Percentiles rank a stretch among this genome's conserved stretches.
Conservation (phyloP, 2,329 filamentous ascomycete genomes). For the Zopfia rhizophila region DNA sequence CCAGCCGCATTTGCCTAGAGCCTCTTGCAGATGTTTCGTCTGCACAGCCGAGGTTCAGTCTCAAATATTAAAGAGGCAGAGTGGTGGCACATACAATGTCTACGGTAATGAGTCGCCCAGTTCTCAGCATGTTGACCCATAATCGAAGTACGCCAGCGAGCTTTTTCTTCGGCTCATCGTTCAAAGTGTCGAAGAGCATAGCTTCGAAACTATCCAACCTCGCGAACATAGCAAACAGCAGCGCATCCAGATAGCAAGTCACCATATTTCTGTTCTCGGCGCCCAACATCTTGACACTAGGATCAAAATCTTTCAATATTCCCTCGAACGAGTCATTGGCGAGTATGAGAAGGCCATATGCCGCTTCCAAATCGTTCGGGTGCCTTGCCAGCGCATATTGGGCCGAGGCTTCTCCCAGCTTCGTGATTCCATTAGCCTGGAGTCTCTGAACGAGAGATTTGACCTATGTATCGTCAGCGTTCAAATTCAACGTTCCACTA, state of each 20-base stretch:
- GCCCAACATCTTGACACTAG: slow-evolving; percentile 77
- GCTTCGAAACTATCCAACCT: slow-evolving; percentile 90
- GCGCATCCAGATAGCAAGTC: slow-evolving; percentile 92
- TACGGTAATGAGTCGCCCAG: slow-evolving; percentile 83
- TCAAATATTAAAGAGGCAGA: too few species aligned
- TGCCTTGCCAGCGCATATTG: slow-evolving; percentile 72
- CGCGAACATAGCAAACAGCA: slow-evolving; percentile 96
- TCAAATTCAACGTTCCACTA: slow-evolving; percentile 25
- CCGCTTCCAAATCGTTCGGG: slow-evolving; percentile 75
- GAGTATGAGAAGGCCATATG: slow-evolving; percentile 79
- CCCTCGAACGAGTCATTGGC: slow-evolving; percentile 85
- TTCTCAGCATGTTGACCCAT: slow-evolving; percentile 92
- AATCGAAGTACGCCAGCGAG: slow-evolving; percentile 82
- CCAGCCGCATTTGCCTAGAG: slow-evolving; percentile 89
- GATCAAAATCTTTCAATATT: slow-evolving; percentile 78
- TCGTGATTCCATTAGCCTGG: slow-evolving; percentile 63
- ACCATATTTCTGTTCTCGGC: slow-evolving; percentile 87
- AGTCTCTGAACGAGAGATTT: slow-evolving; percentile 65
- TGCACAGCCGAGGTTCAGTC: slow-evolving; percentile 56
- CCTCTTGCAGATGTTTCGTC: slow-evolving; percentile 84
- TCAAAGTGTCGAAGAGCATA: slow-evolving; percentile 83
- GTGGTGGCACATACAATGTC: slow-evolving; percentile 73
- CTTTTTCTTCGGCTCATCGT: slow-evolving; percentile 76
- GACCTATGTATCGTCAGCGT: slow-evolving; percentile 50
- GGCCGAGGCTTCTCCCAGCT: slow-evolving; percentile 70